Conservation (phyloP, 2,329 filamentous ascomycete genomes). For the Hypoxylon sp. region DNA sequence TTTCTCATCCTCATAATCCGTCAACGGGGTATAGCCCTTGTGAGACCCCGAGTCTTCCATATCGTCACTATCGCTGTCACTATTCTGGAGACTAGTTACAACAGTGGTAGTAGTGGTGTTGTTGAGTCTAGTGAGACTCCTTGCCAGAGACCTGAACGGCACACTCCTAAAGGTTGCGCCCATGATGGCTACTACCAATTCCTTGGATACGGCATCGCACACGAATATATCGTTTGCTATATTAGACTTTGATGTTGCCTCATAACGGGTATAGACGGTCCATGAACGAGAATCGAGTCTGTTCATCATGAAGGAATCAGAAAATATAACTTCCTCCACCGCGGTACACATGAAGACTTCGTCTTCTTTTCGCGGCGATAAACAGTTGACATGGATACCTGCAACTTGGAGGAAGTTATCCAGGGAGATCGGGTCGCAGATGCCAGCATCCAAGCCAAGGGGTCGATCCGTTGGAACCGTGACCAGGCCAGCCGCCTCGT, state of each 20-base stretch:
- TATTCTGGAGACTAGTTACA: conserved; percentile 2
- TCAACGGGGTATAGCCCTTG: conserved; percentile 7
- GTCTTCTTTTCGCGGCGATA: neutral
- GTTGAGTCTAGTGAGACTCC: conserved; percentile 8
- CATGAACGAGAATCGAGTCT: conserved; percentile 9
- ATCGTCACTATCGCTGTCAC: conserved; percentile 17
- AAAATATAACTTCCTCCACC: conserved; percentile 15
- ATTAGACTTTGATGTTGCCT: neutral
- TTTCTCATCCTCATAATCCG: conserved; percentile 13
- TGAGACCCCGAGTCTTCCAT: conserved; percentile 7
- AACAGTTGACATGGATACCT: conserved; percentile 55
- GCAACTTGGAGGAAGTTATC: conserved; percentile 56
- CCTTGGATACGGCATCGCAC: conserved; percentile 4
- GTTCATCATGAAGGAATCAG: conserved; percentile 9
- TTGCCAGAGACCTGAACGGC: conserved; percentile 7
- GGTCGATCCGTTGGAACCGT: conserved; percentile 47
- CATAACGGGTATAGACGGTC: conserved; percentile 16
- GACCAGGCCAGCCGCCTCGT: conserved; percentile 52
- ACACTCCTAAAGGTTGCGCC: conserved; percentile 19
- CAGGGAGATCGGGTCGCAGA: conserved; percentile 11
- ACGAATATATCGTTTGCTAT: conserved; percentile 20
- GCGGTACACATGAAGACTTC: conserved; percentile 20
- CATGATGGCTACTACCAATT: conserved; percentile 12
- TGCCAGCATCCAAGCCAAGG: conserved; percentile 35
- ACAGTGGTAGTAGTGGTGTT: neutral